Evolutionary conservation across 2,329 filamentous ascomycete species (phyloP).

Genomic region (Sclerotinia glacialis): DNA sequence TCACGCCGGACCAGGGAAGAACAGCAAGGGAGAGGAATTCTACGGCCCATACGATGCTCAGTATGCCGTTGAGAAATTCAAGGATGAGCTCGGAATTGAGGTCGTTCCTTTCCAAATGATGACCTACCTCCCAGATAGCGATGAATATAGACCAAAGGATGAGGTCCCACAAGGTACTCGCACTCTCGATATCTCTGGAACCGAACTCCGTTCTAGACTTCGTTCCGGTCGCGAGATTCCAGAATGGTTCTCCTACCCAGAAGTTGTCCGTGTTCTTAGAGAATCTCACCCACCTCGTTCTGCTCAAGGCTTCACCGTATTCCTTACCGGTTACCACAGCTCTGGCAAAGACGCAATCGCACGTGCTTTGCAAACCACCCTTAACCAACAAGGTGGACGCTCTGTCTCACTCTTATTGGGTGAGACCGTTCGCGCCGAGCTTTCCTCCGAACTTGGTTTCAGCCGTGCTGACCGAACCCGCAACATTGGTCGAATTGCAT

Average conservation of each 20-base stretch:
- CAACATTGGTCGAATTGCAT: constrained; percentile 95
- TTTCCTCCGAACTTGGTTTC: constrained; percentile 95
- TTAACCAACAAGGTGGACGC: constrained; percentile 96
- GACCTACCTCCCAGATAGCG: constrained; percentile 95
- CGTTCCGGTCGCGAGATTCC: constrained; percentile 92
- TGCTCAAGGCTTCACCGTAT: constrained; percentile 95
- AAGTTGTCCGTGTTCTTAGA: constrained; percentile 93
- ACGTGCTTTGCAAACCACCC: constrained; percentile 89
- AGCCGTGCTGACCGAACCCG: constrained; percentile 85
- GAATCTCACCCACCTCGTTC: constrained; percentile 92
- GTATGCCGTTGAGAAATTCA: constrained; percentile 93
- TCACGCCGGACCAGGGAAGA: constrained; percentile 96
- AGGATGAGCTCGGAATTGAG: constrained; percentile 93
- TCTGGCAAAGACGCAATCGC: constrained; percentile 95
- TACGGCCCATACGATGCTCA: constrained; percentile 98
- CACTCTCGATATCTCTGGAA: constrained; percentile 83
- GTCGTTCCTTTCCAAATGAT: constrained; percentile 99
- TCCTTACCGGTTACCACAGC: constrained; percentile 96
- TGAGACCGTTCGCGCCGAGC: constrained; percentile 89
- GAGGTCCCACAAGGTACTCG: constrained; percentile 79
- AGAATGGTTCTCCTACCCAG: constrained; percentile 99
- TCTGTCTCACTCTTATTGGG: constrained; percentile 92
- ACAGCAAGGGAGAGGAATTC: constrained; percentile 94
- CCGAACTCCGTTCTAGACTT: constrained; percentile 88
- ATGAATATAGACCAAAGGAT: constrained; percentile 94